Percentiles rank a stretch among this genome's conserved stretches.
Evolutionary conservation across 768 basidiomycete genomes (phyloP).

Genomic region (Calocybe indica): DNA sequence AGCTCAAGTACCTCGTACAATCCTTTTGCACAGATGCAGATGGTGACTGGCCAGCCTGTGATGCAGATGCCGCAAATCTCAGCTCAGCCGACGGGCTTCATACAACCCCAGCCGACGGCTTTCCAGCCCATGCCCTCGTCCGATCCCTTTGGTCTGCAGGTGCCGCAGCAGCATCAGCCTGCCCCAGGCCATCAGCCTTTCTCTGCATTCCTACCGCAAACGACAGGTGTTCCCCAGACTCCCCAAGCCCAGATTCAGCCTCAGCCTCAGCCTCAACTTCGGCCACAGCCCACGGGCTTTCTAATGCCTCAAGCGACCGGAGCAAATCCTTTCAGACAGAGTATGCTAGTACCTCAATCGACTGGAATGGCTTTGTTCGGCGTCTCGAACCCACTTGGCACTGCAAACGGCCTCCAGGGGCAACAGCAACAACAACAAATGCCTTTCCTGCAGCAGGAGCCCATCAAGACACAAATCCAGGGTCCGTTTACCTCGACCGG

Average conservation of each 20-base stretch:
- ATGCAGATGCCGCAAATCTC: slow-evolving; percentile 22
- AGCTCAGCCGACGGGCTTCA: slow-evolving; percentile 55
- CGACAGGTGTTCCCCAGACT: slow-evolving; percentile 36
- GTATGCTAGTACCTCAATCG: slow-evolving; percentile 57
- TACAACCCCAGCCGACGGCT: slow-evolving; percentile 41
- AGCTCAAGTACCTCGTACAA: slow-evolving; percentile 61
- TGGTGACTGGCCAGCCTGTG: slow-evolving; percentile 45
- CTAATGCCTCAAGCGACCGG: slow-evolving; percentile 58
- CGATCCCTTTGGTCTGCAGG: slow-evolving; percentile 40
- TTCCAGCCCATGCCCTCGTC: slow-evolving; percentile 27
- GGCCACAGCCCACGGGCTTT: slow-evolving; percentile 29
- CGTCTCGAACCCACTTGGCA: not conserved
- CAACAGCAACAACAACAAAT: slow-evolving; percentile 9
- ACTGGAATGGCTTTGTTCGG: slow-evolving; percentile 51
- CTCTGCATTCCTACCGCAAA: slow-evolving; percentile 51
- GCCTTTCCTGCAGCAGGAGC: slow-evolving; percentile 13
- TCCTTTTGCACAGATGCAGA: slow-evolving; percentile 67
- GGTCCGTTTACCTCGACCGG: slow-evolving; percentile 13
- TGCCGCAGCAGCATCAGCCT: slow-evolving; percentile 30
- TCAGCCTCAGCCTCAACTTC: slow-evolving; percentile 6
- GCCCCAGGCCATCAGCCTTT: slow-evolving; percentile 40
- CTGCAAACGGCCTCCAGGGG: no score
- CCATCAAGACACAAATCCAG: slow-evolving; percentile 6
- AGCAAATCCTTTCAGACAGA: slow-evolving; percentile 82
- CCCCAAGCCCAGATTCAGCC: slow-evolving; percentile 19